Conservation (phyloP, 176 grass and related monocot species). For the Eleusine coracana region DNA sequence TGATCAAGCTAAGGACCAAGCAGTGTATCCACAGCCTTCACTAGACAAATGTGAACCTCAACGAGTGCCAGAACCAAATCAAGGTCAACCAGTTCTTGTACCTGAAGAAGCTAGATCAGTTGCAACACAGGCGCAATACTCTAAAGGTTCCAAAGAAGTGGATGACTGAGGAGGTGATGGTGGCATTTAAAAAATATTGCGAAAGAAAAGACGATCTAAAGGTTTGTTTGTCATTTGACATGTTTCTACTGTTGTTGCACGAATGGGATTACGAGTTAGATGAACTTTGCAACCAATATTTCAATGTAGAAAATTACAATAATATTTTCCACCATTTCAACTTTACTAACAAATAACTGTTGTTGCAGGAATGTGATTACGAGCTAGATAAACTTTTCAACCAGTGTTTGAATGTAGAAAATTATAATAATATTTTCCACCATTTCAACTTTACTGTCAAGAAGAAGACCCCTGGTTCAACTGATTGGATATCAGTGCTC, state of each 20-base stretch:
- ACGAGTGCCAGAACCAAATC: too few relatives aligned
- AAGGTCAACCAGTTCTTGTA: too few relatives aligned
- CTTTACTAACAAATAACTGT: neutral
- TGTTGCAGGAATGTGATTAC: neutral
- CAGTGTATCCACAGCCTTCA: too few relatives aligned
- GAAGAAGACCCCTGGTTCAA: too few relatives aligned
- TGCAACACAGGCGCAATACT: neutral
- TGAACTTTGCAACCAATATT: constrained; percentile 9
- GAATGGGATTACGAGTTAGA: neutral
- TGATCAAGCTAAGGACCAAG: neutral
- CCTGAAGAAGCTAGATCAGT: neutral
- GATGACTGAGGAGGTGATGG: constrained; percentile 20
- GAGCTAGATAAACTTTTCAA: neutral
- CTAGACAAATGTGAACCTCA: too few relatives aligned
- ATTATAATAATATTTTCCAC: neutral
- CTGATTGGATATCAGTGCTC: too few relatives aligned
- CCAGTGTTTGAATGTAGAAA: neutral
- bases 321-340: constrained; percentile 12
- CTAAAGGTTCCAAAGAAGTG: neutral
- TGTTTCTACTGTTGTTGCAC: neutral
- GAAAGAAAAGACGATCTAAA: neutral
- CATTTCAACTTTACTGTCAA: neutral
- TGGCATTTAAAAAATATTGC: constrained; percentile 5
- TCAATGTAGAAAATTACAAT: constrained; percentile 11
- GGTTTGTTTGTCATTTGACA: neutral